phyloP scores from a whole-genome alignment of 148 eudicot species.

The Nyssa sinensis region DNA sequence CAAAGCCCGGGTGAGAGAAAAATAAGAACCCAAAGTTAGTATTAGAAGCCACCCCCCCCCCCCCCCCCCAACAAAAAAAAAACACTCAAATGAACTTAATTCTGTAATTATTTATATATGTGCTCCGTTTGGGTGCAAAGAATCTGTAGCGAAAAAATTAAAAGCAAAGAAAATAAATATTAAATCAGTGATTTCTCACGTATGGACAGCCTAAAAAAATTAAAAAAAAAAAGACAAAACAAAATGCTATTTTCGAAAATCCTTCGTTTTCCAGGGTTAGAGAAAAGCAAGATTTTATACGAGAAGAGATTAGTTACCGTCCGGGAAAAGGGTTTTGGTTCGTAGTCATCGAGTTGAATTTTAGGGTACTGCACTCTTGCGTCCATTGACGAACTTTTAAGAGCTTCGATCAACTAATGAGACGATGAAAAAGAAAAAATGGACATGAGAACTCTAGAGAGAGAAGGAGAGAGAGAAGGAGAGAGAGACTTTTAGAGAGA shows the following conservation, averaged over 20 bases:
- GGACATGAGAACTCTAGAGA: neutral
- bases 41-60: too few species aligned
- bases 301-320: slow-evolving; percentile 23
- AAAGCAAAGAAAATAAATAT: neutral
- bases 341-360: slow-evolving; percentile 48
- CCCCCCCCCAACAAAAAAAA: too few species aligned
- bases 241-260: too few species aligned
- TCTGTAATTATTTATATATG: too few species aligned
- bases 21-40: too few species aligned
- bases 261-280: neutral
- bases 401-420: neutral
- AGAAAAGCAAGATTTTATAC: neutral
- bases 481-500: too few species aligned
- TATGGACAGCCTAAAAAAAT: neutral
- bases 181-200: neutral
- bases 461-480: neutral
- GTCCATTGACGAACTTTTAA: neutral
- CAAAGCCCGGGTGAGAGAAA: too few species aligned
- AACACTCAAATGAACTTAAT: too few species aligned
- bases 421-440: too few species aligned
- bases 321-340: slow-evolving; percentile 34
- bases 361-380: slow-evolving; percentile 29
- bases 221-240: too few species aligned
- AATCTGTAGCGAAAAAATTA: neutral
- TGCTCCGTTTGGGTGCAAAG: neutral